These are phyloP conservation scores for Penicillium diatomitis DNA, from an alignment of 495 filamentous ascomycete species.

Conservation along the genomic window DNA sequence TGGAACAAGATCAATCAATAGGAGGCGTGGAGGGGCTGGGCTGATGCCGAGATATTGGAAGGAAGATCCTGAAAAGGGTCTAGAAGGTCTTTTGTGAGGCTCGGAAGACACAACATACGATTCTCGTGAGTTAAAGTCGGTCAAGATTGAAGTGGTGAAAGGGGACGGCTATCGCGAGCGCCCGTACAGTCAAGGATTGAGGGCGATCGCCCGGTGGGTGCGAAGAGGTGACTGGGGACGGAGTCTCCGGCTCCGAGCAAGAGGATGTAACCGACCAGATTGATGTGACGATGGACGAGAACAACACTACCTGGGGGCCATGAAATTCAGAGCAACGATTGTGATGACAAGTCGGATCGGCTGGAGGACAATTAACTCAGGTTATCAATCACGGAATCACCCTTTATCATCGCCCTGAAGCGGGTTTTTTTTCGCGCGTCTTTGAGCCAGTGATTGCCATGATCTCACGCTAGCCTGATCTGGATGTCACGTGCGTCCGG, in stretches of 20 bases:
- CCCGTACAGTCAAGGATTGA: conserved; percentile 16
- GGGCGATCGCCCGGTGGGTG: conserved; percentile 26
- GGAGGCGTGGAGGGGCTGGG: conserved; percentile 32
- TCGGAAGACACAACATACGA: conserved; percentile 8
- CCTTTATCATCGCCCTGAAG: conserved; percentile 3
- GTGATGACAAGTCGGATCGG: too few relatives aligned
- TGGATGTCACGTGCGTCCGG: conserved; percentile 17
- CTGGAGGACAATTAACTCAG: too few relatives aligned
- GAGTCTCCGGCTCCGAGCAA: conserved; percentile 23
- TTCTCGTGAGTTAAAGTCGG: conserved; percentile 2
- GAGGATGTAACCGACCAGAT: conserved; percentile 23
- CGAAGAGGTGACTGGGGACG: conserved; percentile 24
- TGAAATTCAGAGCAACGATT: too few relatives aligned
- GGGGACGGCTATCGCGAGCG: conserved; percentile 23
- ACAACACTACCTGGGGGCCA: background rate
- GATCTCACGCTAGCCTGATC: conserved; percentile 20
- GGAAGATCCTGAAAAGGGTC: background rate
- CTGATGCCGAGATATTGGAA: background rate
- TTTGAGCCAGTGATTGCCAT: conserved; percentile 7
- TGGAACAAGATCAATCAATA: conserved; percentile 12
- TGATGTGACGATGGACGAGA: conserved; percentile 4
- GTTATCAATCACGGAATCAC: background rate
- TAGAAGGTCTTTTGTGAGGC: conserved; percentile 1
- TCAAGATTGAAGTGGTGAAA: conserved; percentile 3
- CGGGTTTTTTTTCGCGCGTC: conserved; percentile 7